Conservation (phyloP, 1,284 basidiomycete genomes). For the Ceratobasidium sp. region DNA sequence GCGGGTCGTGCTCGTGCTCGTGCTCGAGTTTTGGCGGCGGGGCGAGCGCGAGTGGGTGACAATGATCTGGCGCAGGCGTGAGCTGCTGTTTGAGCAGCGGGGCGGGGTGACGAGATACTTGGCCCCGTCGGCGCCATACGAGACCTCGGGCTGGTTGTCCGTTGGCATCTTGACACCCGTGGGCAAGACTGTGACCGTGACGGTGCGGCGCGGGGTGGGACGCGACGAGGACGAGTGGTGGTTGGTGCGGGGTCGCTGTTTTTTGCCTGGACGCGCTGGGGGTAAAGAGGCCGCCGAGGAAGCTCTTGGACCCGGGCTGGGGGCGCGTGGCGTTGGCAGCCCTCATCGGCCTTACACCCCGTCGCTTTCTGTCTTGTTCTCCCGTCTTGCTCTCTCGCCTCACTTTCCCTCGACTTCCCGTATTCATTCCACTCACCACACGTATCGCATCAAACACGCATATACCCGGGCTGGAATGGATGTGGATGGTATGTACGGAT, state of each 20-base stretch:
- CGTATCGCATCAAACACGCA: too few species aligned
- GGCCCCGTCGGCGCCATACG: constrained; percentile 37
- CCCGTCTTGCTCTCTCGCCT: too few species aligned
- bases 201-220: constrained; percentile 32
- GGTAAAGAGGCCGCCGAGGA: constrained; percentile 31
- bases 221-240: too few species aligned
- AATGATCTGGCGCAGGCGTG: constrained; percentile 37
- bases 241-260: background rate
- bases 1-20: constrained; percentile 21
- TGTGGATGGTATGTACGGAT: too few species aligned
- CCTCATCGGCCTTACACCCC: too few species aligned
- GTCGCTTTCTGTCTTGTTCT: too few species aligned
- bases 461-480: too few species aligned
- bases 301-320: too few species aligned
- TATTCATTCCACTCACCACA: too few species aligned
- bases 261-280: background rate
- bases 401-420: too few species aligned
- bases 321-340: constrained; percentile 6
- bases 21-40: constrained; percentile 25
- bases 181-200: constrained; percentile 27
- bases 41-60: constrained; percentile 19
- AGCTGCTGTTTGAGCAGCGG: constrained; percentile 31
- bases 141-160: constrained; percentile 29
- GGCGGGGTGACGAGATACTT: constrained; percentile 43
- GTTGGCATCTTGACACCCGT: constrained; percentile 33